Base-by-base conservation (phyloP, 352 stramenopile species). In the Phytophthora fragariae region DNA sequence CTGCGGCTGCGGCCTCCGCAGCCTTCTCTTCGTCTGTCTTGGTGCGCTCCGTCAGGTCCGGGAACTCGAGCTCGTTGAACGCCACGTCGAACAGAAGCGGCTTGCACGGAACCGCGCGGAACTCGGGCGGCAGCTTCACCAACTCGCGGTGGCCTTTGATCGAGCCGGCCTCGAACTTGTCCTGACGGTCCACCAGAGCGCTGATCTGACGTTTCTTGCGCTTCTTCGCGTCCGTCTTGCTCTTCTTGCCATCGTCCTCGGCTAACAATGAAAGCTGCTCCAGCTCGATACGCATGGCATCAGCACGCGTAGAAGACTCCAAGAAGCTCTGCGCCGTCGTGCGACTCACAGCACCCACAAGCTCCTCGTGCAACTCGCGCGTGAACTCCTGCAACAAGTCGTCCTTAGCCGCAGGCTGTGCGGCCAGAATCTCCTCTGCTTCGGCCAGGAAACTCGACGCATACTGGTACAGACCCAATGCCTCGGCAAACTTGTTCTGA, bases 1-100 rank as follows among this genome's bases (percentile, higher is more conserved):
- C 70, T 19, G 77, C 68, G 1, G 80, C 72, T 21, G 76, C 79
- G 2, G 77, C 78, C 63, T 94, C 85, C 0, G 82, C 77, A 24
- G 80, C 70, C 76, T 90, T 92, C 74, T 92, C 82, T 57, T 92
- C 85, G 15, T 93, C 81, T 35, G 84, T 92, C 82, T 92, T 95
- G 44, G 81, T 91, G 50, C 89, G 87, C 50, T 90, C 80, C 33
- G 80, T 86, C 66, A 96, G 85, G 59, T 93, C 85, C 2, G 89
- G 89, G 57, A 94, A 87, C 67, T 92, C 85, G 50, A 96, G 79
- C 75, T 93, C 89, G 59, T 91, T 92, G 65, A 93, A 92, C 46
- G 89, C 87, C 59, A 94, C 80, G 66, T 96, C 89, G 54, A 96
- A 94, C 9, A 96, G 78, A 65, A 96, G 77, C 14, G 89, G 89